Percentiles rank a stretch among this genome's conserved stretches.
Evolutionary conservation across 2,329 filamentous ascomycete species (phyloP).

Genomic region (Decorospora gaudefroyi): DNA sequence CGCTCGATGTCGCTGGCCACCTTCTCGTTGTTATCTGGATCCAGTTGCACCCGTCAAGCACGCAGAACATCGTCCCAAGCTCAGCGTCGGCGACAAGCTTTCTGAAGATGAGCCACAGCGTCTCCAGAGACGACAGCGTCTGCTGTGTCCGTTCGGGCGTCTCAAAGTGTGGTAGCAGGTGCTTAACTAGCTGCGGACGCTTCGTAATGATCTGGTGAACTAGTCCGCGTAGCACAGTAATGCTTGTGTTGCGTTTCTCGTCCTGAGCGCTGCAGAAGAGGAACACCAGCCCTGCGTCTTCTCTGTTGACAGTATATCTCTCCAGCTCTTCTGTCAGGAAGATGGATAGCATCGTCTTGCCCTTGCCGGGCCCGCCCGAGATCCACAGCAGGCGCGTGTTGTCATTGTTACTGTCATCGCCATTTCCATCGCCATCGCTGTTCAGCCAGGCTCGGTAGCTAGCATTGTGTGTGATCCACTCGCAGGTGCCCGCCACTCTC

Average conservation of each 20-base stretch:
- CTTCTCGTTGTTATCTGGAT: conserved; percentile 26
- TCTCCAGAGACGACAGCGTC: conserved; percentile 19
- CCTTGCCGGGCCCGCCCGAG: conserved; percentile 36
- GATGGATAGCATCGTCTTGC: conserved; percentile 42
- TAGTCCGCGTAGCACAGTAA: conserved; percentile 29
- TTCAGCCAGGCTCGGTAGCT: conserved; percentile 19
- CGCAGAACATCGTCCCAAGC: conserved; percentile 22
- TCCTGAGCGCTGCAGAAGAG: conserved; percentile 36
- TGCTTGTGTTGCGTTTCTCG: conserved; percentile 29
- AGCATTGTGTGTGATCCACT: conserved; percentile 31
- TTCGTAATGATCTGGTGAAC: conserved; percentile 28
- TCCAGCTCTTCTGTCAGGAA: conserved; percentile 34
- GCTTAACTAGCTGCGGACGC: conserved; percentile 21
- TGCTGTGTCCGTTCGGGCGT: conserved; percentile 11
- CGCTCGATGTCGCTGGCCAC: conserved; percentile 29
- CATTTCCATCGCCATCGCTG: background rate
- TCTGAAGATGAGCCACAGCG: conserved; percentile 27
- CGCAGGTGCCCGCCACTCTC: conserved; percentile 27
- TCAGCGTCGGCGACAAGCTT: conserved; percentile 18
- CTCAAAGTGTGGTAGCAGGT: conserved; percentile 18
- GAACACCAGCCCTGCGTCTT: conserved; percentile 13
- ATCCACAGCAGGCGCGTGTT: conserved; percentile 27
- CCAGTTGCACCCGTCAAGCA: conserved; percentile 39
- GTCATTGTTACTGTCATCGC: background rate
- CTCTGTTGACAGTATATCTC: background rate